These are phyloP conservation scores for Pelargonium cotyledonis DNA, from an alignment of 441 rosid genomes.

Conservation along the genomic window DNA sequence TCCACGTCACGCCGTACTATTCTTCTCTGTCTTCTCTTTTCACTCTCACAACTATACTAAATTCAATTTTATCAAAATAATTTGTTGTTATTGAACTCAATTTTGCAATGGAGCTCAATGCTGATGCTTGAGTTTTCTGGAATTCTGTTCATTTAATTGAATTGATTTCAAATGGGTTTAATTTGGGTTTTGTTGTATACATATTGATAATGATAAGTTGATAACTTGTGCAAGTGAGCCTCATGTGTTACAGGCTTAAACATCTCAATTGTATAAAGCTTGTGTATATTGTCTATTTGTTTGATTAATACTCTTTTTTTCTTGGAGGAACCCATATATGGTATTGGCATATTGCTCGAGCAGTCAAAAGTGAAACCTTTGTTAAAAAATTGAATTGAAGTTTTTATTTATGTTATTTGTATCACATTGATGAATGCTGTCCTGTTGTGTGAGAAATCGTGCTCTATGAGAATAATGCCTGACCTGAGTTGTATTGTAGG, in stretches of 20 bases:
- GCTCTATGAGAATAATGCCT: neutral
- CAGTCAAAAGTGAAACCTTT: neutral
- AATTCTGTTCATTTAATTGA: no score
- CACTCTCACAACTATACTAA: no score
- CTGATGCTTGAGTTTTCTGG: no score
- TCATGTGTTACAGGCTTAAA: no score
- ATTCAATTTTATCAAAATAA: no score
- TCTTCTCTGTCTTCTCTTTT: no score
- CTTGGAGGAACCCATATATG: neutral
- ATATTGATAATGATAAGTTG: no score
- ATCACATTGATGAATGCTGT: neutral
- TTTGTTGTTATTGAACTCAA: no score
- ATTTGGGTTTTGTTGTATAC: no score
- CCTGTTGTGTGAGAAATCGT: neutral
- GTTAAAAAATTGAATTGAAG: neutral
- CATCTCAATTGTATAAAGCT: neutral
- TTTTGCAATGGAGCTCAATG: no score
- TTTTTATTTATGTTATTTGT: neutral
- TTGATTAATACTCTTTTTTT: neutral
- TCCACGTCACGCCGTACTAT: conserved; percentile 73
- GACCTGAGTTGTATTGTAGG: conserved; percentile 30
- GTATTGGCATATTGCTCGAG: neutral
- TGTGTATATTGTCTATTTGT: neutral
- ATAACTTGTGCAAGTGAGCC: no score
- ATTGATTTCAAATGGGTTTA: no score